phyloP scores from a whole-genome alignment of 1,284 basidiomycete species.

The Hypsizygus ulmarius region DNA sequence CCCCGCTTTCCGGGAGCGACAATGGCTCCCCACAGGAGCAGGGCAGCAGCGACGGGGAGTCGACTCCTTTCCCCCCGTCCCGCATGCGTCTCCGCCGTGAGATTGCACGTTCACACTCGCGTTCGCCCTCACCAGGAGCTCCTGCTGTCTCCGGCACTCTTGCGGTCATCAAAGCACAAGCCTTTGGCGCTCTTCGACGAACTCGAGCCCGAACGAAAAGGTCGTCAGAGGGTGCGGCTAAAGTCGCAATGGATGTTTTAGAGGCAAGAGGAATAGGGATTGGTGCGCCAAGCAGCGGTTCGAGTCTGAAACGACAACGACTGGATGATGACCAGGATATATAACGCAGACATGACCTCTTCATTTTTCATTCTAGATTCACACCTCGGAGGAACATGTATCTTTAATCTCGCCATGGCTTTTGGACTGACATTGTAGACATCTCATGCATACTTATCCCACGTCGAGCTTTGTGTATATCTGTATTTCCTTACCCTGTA shows the following conservation, averaged over 20 bases:
- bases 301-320: slow-evolving; percentile 50
- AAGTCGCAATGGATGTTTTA: slow-evolving; percentile 73
- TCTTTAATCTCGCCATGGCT: slow-evolving; percentile 25
- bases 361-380: slow-evolving; percentile 16
- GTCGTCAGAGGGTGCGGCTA: slow-evolving; percentile 67
- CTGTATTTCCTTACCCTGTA: slow-evolving; percentile 16
- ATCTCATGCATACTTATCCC: slow-evolving; percentile 23
- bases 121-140: slow-evolving; percentile 68
- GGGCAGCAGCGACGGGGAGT: slow-evolving; percentile 56
- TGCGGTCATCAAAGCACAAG: slow-evolving; percentile 83
- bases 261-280: slow-evolving; percentile 73
- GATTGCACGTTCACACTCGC: slow-evolving; percentile 46
- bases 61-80: slow-evolving; percentile 39
- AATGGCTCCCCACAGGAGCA: slow-evolving; percentile 51
- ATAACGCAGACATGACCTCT: slow-evolving; percentile 38
- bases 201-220: slow-evolving; percentile 71
- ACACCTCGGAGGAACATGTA: slow-evolving; percentile 32
- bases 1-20: slow-evolving; percentile 51
- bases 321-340: slow-evolving; percentile 56
- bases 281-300: slow-evolving; percentile 43
- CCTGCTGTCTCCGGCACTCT: slow-evolving; percentile 72
- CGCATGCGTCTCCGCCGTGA: slow-evolving; percentile 44
- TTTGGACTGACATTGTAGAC: slow-evolving; percentile 26
- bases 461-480: slow-evolving; percentile 27
- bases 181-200: slow-evolving; percentile 77